Conservation (phyloP, 352 stramenopile genomes). For the Globisporangium paddicum region DNA sequence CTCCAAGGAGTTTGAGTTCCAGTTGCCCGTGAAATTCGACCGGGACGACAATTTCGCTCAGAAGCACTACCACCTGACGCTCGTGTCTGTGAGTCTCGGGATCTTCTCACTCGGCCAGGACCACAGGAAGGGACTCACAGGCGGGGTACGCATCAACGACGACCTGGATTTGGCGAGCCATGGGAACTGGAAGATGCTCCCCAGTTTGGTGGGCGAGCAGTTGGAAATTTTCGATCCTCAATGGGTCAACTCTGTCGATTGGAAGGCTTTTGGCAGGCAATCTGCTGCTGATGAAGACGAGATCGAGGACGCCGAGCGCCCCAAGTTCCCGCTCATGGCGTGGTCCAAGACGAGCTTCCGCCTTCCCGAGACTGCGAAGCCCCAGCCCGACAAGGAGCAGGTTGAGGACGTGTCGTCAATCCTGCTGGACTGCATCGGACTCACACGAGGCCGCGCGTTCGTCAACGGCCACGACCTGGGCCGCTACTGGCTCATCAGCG, state of each 20-base stretch:
- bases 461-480: constrained; percentile 68
- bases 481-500: constrained; percentile 59
- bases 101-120: constrained; percentile 46
- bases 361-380: constrained; percentile 14
- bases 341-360: constrained; percentile 55
- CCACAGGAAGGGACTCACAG: constrained; percentile 56
- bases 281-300: not conserved
- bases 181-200: constrained; percentile 51
- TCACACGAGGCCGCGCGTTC: constrained; percentile 54
- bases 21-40: constrained; percentile 29
- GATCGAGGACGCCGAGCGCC: constrained; percentile 3
- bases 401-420: constrained; percentile 38
- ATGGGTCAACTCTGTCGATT: constrained; percentile 48
- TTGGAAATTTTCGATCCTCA: constrained; percentile 45
- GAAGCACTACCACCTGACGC: constrained; percentile 30
- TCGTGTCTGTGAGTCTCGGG: constrained; percentile 59
- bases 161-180: constrained; percentile 20
- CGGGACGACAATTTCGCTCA: constrained; percentile 7
- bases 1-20: constrained; percentile 35
- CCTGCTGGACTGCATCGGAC: constrained; percentile 47
- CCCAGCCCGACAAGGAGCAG: constrained; percentile 1
- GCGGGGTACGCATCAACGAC: constrained; percentile 37
- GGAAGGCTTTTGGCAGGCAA: constrained; percentile 14
- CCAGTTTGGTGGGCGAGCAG: constrained; percentile 56
- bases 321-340: constrained; percentile 27